A percentile compares a stretch with the other conserved stretches of the same genome.
These are phyloP conservation scores for Hanseniaspora uvarum DNA, from an alignment of 1,139 yeast species.

Conservation along the genomic window DNA sequence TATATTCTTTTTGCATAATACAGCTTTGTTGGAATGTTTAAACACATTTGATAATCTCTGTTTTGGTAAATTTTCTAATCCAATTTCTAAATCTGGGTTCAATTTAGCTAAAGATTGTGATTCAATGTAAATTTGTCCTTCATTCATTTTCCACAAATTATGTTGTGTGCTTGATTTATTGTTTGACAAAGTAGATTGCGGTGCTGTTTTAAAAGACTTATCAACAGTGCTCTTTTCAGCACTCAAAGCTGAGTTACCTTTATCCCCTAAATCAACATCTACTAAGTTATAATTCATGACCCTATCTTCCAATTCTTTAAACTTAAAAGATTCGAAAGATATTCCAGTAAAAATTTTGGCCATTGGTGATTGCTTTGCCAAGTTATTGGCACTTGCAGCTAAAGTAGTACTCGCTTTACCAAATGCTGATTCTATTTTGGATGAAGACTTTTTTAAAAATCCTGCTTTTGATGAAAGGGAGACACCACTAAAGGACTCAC, in stretches of 20 bases:
- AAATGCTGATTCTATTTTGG: not conserved
- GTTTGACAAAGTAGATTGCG: not conserved
- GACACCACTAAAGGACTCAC: not conserved
- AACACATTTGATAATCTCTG: conserved; percentile 25
- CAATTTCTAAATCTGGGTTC: conserved; percentile 19
- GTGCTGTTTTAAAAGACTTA: not conserved
- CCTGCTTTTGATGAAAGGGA: not conserved
- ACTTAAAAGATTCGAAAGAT: conserved; percentile 4
- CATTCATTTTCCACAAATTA: not conserved
- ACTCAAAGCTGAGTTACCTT: not conserved
- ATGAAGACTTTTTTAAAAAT: not conserved
- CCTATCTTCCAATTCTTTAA: conserved; percentile 6
- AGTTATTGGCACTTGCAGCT: not conserved
- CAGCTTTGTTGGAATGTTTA: conserved; percentile 36
- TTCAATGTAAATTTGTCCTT: not conserved
- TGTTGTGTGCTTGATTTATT: not conserved
- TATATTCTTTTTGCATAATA: conserved; percentile 28
- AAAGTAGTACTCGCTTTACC: not conserved
- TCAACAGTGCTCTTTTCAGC: not conserved
- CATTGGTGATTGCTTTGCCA: not conserved
- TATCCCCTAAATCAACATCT: not conserved
- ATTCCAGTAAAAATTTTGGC: not conserved
- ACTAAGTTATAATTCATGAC: not conserved
- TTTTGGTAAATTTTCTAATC: conserved; percentile 26
- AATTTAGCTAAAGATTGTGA: not conserved